A percentile compares a stretch with the other conserved stretches of the same genome.
Evolutionary conservation across 305 asterid genomes (phyloP).

Genomic region (Caryopteris hybrid): DNA sequence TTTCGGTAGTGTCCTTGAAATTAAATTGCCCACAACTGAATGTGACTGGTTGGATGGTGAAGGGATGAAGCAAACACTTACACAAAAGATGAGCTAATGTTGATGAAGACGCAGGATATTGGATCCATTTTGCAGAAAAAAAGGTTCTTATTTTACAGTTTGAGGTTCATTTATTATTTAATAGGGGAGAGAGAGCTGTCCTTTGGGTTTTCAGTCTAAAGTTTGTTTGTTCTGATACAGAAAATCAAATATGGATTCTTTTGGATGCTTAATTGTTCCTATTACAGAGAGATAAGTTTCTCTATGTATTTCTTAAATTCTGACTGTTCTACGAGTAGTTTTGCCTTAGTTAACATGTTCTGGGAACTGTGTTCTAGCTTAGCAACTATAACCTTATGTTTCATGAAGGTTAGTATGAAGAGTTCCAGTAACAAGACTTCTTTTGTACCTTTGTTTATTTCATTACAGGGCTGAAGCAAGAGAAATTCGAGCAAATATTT

Average conservation of each 20-base stretch:
- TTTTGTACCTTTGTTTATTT: background rate
- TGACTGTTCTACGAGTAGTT: background rate
- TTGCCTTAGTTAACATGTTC: background rate
- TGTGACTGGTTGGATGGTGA: constrained; percentile 18
- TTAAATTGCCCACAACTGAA: background rate
- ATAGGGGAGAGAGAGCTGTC: background rate
- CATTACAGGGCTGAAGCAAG: constrained; percentile 71
- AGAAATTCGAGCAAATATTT: constrained; percentile 38
- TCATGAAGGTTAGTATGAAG: background rate
- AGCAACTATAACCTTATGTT: too few species aligned
- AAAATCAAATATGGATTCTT: constrained; percentile 31
- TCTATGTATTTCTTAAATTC: background rate
- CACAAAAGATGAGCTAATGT: constrained; percentile 59
- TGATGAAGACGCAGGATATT: constrained; percentile 84
- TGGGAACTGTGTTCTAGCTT: background rate
- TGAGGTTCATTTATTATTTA: too few species aligned
- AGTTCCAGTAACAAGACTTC: background rate
- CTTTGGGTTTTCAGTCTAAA: background rate
- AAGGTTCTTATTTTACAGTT: constrained; percentile 34
- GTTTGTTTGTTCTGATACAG: constrained; percentile 31
- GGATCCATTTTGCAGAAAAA: constrained; percentile 65
- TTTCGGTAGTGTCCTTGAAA: background rate
- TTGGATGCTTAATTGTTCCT: background rate
- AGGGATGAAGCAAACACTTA: constrained; percentile 70
- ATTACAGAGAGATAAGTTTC: background rate